phyloP scores from a whole-genome alignment of 108 stramenopile genomes.

The Pseudonitzschia delicatissima region DNA sequence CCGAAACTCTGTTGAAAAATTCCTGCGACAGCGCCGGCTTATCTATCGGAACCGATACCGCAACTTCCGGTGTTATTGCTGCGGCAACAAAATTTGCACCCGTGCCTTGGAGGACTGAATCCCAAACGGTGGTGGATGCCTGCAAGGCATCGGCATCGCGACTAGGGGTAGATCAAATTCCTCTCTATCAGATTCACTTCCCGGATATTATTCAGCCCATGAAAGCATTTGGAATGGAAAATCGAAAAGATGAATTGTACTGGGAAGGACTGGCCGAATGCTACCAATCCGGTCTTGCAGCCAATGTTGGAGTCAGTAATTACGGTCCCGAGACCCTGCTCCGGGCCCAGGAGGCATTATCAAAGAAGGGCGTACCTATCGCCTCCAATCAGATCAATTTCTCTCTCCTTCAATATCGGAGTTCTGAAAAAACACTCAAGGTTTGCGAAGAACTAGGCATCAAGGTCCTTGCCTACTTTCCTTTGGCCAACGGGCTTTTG shows the following conservation, averaged over 20 bases:
- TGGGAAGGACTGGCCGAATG: conserved; percentile 15
- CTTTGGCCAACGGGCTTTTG: conserved; percentile 74
- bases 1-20: not conserved
- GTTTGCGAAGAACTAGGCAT: conserved; percentile 59
- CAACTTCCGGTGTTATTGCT: not conserved
- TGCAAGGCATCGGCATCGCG: conserved; percentile 2
- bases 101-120: not conserved
- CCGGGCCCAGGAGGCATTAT: conserved; percentile 58
- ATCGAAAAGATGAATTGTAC: not conserved
- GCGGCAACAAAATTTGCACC: not conserved
- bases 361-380: conserved; percentile 53
- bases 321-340: conserved; percentile 65
- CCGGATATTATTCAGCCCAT: conserved; percentile 3
- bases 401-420: conserved; percentile 63
- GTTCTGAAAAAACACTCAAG: conserved; percentile 51
- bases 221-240: not conserved
- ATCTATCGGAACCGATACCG: not conserved
- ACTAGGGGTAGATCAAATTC: conserved; percentile 4
- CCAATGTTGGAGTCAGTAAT: conserved; percentile 65
- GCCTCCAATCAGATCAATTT: conserved; percentile 72
- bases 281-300: conserved; percentile 58
- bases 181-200: conserved; percentile 1
- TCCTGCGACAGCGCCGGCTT: not conserved
- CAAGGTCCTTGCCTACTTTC: conserved; percentile 60
- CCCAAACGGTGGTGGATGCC: conserved; percentile 2